Evolutionary conservation across 2,329 filamentous ascomycete genomes (phyloP).

Genomic region (Calonectria pseudoreteaudii): DNA sequence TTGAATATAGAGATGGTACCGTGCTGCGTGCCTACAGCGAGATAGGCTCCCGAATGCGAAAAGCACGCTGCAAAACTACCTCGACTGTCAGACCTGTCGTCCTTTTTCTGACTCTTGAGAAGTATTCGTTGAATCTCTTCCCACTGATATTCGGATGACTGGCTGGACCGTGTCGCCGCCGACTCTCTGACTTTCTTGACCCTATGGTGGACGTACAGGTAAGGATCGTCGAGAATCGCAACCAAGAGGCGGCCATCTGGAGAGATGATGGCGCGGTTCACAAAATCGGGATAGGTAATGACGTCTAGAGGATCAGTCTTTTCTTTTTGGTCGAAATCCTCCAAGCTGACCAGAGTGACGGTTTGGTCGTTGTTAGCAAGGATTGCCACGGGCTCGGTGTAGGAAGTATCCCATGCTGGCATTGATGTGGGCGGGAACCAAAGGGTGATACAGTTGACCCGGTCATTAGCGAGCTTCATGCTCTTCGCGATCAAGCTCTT

Average conservation of each 20-base stretch:
- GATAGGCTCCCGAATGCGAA: conserved; percentile 75
- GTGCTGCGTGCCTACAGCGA: conserved; percentile 84
- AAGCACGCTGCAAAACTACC: conserved; percentile 85
- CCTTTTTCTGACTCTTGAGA: conserved; percentile 67
- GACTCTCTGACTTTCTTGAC: conserved; percentile 50
- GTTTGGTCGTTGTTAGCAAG: conserved; percentile 93
- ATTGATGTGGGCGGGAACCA: conserved; percentile 64
- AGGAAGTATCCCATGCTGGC: conserved; percentile 50
- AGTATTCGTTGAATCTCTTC: conserved; percentile 62
- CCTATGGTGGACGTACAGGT: conserved; percentile 83
- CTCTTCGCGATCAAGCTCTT: conserved; percentile 63
- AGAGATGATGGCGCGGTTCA: conserved; percentile 95
- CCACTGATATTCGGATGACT: conserved; percentile 60
- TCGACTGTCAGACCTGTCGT: conserved; percentile 66
- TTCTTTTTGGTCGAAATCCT: conserved; percentile 62
- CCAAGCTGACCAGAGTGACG: conserved; percentile 84
- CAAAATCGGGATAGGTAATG: conserved; percentile 82
- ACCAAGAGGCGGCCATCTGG: conserved; percentile 85
- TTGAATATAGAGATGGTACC: conserved; percentile 84
- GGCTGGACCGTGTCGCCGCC: conserved; percentile 34
- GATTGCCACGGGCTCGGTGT: conserved; percentile 71
- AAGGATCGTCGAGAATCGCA: conserved; percentile 88
- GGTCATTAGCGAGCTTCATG: conserved; percentile 67
- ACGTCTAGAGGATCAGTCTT: conserved; percentile 72
- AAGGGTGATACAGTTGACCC: conserved; percentile 75